Base-by-base conservation (phyloP, 1,284 basidiomycete genomes). In the Gymnopus androsaceus region DNA sequence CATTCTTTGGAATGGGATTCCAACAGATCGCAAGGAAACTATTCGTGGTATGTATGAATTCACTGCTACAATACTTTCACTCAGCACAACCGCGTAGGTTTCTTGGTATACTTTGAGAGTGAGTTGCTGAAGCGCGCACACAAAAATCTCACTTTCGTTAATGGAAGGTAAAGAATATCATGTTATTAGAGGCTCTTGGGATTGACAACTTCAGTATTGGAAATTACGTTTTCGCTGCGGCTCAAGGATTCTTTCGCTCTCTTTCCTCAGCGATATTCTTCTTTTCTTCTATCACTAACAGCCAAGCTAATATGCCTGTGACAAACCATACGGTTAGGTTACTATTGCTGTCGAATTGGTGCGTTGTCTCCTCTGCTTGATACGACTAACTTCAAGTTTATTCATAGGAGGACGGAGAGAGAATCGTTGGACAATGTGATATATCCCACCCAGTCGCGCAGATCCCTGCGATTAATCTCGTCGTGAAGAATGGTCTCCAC, bases 241-340 rank as follows among this genome's bases (percentile, higher is more conserved):
- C 92, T 0, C 87, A 92, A 62, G 84, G 76, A 9, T 92, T 95
- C 72, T 94, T 96, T 67, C 87, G 92, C 7, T 95, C 92, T 19
- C 77, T 96, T 7, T 91, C 95, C 19, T 95, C 94, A 3, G 94
- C 95, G 9, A 95, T 99, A 63, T 99, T 98, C 71, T 76, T 98
- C 36, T 98, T 99, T 69, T 90, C 94, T 19, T 92, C 93, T 0
- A 90, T 98, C 55, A 95, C 95, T 0, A 91, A 87, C 64, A 90
- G 89, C 62, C 67, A 91, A 82, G 90, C 89, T 15, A 82, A 84
- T 61, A 91, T 94, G 51, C 75, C 98, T 64, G 88, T 97, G 48
- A 98, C 96, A 2, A 97, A 95, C 70, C 94, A 95, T 70, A 95
- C 92, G 0, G 93, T 95, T n/a, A n/a, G n/a, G n/a, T n/a, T n/a